phyloP scores from a whole-genome alignment of 2,329 filamentous ascomycete species.

The Dothistroma pini region DNA sequence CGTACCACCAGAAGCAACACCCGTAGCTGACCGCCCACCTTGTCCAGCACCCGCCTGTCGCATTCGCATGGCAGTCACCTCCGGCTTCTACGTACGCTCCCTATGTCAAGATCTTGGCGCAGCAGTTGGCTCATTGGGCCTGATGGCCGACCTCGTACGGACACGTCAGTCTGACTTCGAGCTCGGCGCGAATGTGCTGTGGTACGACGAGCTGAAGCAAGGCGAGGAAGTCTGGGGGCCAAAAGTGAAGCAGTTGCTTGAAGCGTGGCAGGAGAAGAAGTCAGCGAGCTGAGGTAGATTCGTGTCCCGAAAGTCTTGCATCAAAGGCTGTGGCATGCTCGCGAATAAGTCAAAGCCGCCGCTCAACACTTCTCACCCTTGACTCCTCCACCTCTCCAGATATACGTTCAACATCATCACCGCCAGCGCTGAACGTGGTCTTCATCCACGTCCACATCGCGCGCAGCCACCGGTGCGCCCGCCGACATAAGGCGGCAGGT shows the following conservation, averaged over 20 bases:
- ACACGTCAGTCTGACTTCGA: constrained; percentile 78
- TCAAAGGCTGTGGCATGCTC: not conserved
- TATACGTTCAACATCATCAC: no score
- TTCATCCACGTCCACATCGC: no score
- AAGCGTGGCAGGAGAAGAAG: constrained; percentile 29
- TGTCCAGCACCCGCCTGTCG: constrained; percentile 66
- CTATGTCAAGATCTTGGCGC: constrained; percentile 88
- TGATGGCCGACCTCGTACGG: constrained; percentile 82
- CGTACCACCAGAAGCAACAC: not conserved
- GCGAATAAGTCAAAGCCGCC: not conserved
- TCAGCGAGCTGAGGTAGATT: not conserved
- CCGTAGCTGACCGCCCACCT: constrained; percentile 10
- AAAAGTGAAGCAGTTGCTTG: constrained; percentile 58
- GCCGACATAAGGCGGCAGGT: no score
- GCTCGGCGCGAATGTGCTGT: constrained; percentile 69
- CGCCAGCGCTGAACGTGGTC: no score
- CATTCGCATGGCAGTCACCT: constrained; percentile 87
- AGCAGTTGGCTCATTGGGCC: constrained; percentile 72
- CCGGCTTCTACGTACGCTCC: constrained; percentile 93
- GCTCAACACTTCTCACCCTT: not conserved
- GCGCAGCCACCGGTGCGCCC: no score
- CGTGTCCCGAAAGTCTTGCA: no score
- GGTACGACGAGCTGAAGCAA: constrained; percentile 70
- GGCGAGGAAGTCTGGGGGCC: constrained; percentile 82
- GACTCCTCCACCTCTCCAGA: no score